These are phyloP conservation scores for Thalassiosira sp. DNA, from an alignment of 352 stramenopile species.

Conservation along the genomic window DNA sequence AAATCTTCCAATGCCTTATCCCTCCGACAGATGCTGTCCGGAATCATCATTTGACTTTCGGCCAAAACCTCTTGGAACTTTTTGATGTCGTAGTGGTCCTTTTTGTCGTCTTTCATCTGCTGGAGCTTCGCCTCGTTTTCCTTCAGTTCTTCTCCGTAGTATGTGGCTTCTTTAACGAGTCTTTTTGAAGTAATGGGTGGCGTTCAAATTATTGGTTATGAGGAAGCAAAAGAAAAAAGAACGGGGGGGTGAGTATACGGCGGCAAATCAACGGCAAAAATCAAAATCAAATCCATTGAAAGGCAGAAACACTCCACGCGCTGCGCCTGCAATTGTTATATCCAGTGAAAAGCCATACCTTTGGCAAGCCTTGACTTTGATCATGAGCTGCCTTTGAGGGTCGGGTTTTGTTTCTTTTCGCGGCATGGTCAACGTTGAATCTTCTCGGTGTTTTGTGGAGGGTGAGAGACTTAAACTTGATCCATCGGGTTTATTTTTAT, in stretches of 20 bases:
- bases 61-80: constrained; percentile 85
- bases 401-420: constrained; percentile 39
- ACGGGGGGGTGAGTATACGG: too few species aligned
- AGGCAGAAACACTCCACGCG: too few species aligned
- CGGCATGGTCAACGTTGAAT: constrained; percentile 41
- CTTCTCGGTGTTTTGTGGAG: too few species aligned
- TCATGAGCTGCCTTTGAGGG: constrained; percentile 74
- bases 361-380: constrained; percentile 81
- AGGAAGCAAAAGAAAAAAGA: background rate
- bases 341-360: too few species aligned
- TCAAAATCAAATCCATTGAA: too few species aligned
- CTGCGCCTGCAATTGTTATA: too few species aligned
- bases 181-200: constrained; percentile 33
- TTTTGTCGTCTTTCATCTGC: constrained; percentile 82
- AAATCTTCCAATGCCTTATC: constrained; percentile 70
- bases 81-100: constrained; percentile 85
- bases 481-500: too few species aligned
- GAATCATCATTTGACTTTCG: constrained; percentile 88
- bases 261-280: too few species aligned
- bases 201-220: background rate
- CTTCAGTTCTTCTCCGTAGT: constrained; percentile 84
- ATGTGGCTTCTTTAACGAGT: constrained; percentile 82
- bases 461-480: too few species aligned
- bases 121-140: constrained; percentile 83
- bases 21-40: constrained; percentile 75